phyloP scores from a whole-genome alignment of 164 flowering plant genomes.

The Paratinospora sagittata region DNA sequence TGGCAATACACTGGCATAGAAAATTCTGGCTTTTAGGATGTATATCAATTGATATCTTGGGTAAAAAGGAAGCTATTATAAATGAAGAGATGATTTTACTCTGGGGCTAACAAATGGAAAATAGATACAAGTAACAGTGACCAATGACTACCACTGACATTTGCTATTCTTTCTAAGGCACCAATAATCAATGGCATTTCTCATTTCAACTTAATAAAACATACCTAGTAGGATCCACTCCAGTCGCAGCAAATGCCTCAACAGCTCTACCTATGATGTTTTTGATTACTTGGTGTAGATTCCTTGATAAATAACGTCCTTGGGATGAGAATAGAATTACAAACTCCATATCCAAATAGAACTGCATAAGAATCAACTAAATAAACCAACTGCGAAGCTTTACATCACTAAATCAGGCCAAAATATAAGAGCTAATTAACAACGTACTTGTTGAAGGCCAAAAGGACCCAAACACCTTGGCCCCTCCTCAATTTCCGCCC shows the following conservation, averaged over 20 bases:
- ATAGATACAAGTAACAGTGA: not conserved
- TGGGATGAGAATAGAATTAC: conserved; percentile 83
- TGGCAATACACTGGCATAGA: conserved; percentile 57
- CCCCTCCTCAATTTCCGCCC: conserved; percentile 96
- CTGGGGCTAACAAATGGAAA: not conserved
- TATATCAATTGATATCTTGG: not conserved
- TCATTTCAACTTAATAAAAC: not conserved
- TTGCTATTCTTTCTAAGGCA: not conserved
- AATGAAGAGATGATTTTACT: not conserved
- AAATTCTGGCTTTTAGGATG: not conserved
- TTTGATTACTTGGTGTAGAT: conserved; percentile 75
- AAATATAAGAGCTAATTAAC: not conserved
- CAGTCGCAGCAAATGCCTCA: conserved; percentile 69
- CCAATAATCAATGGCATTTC: not conserved
- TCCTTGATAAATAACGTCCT: conserved; percentile 87
- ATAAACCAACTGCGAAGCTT: not conserved
- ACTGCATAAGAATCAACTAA: conserved; percentile 40
- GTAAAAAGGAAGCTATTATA: not conserved
- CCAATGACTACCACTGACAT: not conserved
- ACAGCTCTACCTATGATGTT: conserved; percentile 81
- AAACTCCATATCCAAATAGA: conserved; percentile 93
- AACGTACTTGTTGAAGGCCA: conserved; percentile 81
- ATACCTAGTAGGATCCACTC: conserved; percentile 83
- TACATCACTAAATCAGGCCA: not conserved
- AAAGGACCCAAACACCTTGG: conserved; percentile 70